These are phyloP conservation scores for Penicillium angulare DNA, from an alignment of 495 filamentous ascomycete species.

Conservation along the genomic window DNA sequence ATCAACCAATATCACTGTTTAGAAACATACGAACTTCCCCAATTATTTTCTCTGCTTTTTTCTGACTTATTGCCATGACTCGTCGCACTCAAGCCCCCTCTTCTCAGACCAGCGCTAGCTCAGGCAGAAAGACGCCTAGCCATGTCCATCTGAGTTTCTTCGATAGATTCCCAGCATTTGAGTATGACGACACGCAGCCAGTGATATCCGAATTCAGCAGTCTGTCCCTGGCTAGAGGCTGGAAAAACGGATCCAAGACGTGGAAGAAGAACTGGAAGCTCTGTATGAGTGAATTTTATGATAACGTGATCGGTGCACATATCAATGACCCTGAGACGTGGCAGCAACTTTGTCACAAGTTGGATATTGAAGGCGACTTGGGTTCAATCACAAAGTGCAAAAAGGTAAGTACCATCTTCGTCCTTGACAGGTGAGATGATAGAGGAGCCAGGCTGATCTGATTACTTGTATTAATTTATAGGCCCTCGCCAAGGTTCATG, in stretches of 20 bases:
- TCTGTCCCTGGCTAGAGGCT: conserved; percentile 15
- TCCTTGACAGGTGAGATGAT: background rate
- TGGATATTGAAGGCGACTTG: conserved; percentile 21
- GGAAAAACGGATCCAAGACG: conserved; percentile 16
- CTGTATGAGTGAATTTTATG: conserved; percentile 18
- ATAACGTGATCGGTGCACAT: conserved; percentile 16
- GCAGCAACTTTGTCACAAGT: conserved; percentile 31
- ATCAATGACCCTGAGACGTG: conserved; percentile 18
- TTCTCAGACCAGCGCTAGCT: too few relatives aligned
- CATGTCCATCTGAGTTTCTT: background rate
- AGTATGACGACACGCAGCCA: background rate
- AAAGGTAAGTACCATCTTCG: conserved; percentile 26
- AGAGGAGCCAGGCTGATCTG: background rate
- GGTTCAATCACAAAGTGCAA: conserved; percentile 40
- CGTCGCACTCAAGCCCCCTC: too few relatives aligned
- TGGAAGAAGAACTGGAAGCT: conserved; percentile 22
- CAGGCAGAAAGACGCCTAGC: too few relatives aligned
- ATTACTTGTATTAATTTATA: conserved; percentile 6
- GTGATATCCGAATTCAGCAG: conserved; percentile 21
- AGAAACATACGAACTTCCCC: too few relatives aligned
- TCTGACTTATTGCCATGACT: too few relatives aligned
- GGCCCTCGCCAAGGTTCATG: conserved; percentile 35
- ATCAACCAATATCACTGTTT: too few relatives aligned
- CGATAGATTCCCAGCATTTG: background rate
- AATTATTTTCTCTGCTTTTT: too few relatives aligned